Conservation (phyloP, 768 basidiomycete species). For the Russula sp. region DNA sequence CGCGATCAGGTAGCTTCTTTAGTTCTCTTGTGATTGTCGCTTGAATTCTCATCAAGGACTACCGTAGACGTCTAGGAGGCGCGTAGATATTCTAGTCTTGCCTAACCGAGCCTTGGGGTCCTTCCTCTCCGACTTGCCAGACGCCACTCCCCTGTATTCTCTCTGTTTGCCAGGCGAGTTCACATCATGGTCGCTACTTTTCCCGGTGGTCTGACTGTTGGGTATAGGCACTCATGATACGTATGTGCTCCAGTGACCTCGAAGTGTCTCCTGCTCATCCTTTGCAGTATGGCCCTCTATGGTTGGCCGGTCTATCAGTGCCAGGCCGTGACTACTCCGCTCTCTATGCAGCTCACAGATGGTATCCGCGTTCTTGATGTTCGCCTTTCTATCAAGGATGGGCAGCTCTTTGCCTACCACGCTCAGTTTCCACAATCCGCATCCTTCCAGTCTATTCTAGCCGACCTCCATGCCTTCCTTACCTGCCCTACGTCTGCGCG, state of each 20-base stretch:
- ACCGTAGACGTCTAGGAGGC: constrained; percentile 39
- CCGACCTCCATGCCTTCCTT: constrained; percentile 56
- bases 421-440: constrained; percentile 65
- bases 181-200: constrained; percentile 3
- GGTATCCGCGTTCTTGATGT: constrained; percentile 82
- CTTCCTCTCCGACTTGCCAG: constrained; percentile 57
- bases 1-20: constrained; percentile 39
- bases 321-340: constrained; percentile 55
- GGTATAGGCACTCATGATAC: constrained; percentile 59
- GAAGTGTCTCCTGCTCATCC: neutral
- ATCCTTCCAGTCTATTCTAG: constrained; percentile 59
- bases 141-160: constrained; percentile 59
- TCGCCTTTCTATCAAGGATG: constrained; percentile 60
- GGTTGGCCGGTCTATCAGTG: constrained; percentile 87
- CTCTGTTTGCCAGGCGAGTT: constrained; percentile 68
- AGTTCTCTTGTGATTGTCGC: neutral
- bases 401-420: constrained; percentile 70
- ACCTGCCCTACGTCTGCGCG: constrained; percentile 43
- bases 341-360: constrained; percentile 59
- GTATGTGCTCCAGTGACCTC: constrained; percentile 30
- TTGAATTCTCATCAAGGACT: neutral
- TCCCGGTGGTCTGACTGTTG: constrained; percentile 6
- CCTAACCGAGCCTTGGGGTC: constrained; percentile 50
- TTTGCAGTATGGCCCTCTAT: constrained; percentile 67
- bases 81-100: constrained; percentile 47